phyloP scores from a whole-genome alignment of 108 stramenopile genomes.

The Skeletonema menzelii region DNA sequence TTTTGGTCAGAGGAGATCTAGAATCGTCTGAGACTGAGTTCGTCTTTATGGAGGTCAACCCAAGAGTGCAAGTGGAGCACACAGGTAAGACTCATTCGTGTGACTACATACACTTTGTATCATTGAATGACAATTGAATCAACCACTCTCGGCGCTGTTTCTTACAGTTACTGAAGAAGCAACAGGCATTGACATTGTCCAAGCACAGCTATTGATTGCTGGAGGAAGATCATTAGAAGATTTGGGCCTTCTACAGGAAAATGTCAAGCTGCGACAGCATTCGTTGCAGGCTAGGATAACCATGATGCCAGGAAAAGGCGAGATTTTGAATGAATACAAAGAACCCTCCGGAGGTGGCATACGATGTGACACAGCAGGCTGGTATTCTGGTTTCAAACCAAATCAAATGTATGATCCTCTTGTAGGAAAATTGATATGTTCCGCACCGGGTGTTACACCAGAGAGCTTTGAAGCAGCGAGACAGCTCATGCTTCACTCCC shows the following conservation, averaged over 20 bases:
- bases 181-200: constrained; percentile 83
- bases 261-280: constrained; percentile 48
- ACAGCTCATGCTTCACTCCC: constrained; percentile 53
- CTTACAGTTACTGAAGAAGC: constrained; percentile 75
- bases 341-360: constrained; percentile 67
- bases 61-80: constrained; percentile 88
- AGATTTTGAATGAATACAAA: constrained; percentile 58
- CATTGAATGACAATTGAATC: background rate
- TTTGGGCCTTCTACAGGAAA: constrained; percentile 46
- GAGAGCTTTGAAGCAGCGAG: constrained; percentile 46
- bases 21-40: constrained; percentile 52
- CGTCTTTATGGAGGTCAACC: constrained; percentile 93
- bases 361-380: constrained; percentile 62
- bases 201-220: constrained; percentile 79
- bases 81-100: constrained; percentile 36
- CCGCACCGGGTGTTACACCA: constrained; percentile 61
- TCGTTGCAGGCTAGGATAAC: constrained; percentile 83
- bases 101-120: background rate
- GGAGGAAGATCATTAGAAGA: constrained; percentile 75
- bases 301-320: constrained; percentile 66
- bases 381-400: constrained; percentile 52
- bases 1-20: constrained; percentile 71
- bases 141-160: background rate
- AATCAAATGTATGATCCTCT: constrained; percentile 84
- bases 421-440: constrained; percentile 82